phyloP scores from a whole-genome alignment of 306 rosid genomes.

The Heteromeles arbutifolia region DNA sequence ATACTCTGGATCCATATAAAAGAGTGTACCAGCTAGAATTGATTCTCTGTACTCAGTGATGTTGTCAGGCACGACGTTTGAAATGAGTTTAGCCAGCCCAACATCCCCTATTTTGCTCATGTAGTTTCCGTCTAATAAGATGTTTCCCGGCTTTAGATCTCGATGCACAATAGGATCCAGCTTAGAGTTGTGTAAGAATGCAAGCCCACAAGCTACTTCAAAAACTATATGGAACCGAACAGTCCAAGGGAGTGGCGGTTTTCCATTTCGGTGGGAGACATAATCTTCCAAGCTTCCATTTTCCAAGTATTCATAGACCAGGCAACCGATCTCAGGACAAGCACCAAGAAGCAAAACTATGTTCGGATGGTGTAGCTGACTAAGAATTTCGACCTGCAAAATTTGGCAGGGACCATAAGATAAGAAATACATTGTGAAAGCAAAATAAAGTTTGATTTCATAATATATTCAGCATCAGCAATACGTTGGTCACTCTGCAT shows the following conservation, averaged over 20 bases:
- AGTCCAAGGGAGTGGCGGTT: constrained; percentile 75
- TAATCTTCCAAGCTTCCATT: constrained; percentile 85
- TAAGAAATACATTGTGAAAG: neutral
- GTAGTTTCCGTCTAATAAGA: constrained; percentile 68
- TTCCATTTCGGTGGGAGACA: constrained; percentile 39
- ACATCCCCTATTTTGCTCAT: constrained; percentile 88
- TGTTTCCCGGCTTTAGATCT: constrained; percentile 90
- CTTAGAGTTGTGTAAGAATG: constrained; percentile 76
- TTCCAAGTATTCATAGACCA: constrained; percentile 84
- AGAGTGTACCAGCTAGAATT: constrained; percentile 76
- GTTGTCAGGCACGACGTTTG: constrained; percentile 71
- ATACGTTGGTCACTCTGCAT: too few species aligned
- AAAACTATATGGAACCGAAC: constrained; percentile 55
- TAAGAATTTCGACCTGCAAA: constrained; percentile 81
- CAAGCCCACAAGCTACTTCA: constrained; percentile 86
- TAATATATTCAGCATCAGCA: constrained; percentile 4
- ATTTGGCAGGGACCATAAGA: constrained; percentile 11
- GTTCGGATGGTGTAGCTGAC: constrained; percentile 87
- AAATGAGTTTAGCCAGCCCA: constrained; percentile 75
- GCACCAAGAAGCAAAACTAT: constrained; percentile 90
- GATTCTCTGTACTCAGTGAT: constrained; percentile 82
- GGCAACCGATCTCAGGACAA: constrained; percentile 79
- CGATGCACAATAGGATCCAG: constrained; percentile 86
- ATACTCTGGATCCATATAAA: constrained; percentile 97
- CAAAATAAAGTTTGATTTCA: constrained; percentile 4